These are phyloP conservation scores for Aphanomyces stellatus DNA, from an alignment of 352 stramenopile species.

Conservation along the genomic window DNA sequence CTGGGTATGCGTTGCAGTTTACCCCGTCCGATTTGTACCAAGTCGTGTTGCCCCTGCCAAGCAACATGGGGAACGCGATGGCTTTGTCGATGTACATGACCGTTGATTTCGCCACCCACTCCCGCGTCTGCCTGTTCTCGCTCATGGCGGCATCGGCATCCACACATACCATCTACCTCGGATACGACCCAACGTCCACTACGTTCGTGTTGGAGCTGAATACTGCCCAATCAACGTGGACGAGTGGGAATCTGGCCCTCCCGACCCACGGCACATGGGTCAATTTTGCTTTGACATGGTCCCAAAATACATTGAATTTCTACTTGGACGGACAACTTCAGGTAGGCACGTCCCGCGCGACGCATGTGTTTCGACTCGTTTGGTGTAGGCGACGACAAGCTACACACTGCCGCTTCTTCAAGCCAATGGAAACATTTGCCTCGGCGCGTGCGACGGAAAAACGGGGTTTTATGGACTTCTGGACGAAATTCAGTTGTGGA, in stretches of 20 bases:
- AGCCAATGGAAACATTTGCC: not conserved
- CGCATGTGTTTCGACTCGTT: not conserved
- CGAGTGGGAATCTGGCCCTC: not conserved
- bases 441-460: not conserved
- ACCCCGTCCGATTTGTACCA: not conserved
- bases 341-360: not conserved
- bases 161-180: not conserved
- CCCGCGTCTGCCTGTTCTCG: not conserved
- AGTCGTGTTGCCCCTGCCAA: not conserved
- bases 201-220: not conserved
- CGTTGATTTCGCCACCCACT: not conserved
- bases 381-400: not conserved
- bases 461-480: not conserved
- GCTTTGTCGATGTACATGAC: constrained; percentile 3
- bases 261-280: not conserved
- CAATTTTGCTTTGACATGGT: not conserved
- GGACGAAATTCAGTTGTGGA: constrained; percentile 15
- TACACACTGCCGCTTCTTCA: not conserved
- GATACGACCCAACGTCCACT: not conserved
- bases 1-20: constrained; percentile 12
- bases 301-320: not conserved
- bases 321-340: constrained; percentile 3
- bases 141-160: not conserved
- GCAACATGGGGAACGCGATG: not conserved
- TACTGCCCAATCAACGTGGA: not conserved